These are phyloP conservation scores for Beauveria scarabaeidicola DNA, from an alignment of 2,329 filamentous ascomycete species.

Conservation along the genomic window DNA sequence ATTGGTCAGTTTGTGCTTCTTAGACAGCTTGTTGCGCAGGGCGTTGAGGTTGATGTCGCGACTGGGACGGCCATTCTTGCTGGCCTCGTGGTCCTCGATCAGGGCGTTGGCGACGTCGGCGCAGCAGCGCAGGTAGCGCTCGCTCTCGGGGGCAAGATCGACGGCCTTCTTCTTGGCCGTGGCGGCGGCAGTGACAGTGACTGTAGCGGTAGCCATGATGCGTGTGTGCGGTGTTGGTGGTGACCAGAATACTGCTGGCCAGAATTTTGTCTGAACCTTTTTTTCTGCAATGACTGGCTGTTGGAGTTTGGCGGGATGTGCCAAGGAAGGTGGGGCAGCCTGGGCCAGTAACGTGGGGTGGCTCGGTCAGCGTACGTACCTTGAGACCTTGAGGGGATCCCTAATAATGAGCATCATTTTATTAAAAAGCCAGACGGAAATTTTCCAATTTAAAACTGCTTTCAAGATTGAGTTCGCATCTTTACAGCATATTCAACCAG, in stretches of 20 bases:
- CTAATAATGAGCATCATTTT: too few relatives aligned
- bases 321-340: neutral
- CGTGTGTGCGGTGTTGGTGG: neutral
- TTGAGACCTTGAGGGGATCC: too few relatives aligned
- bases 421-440: too few relatives aligned
- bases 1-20: slow-evolving; percentile 82
- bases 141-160: slow-evolving; percentile 83
- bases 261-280: neutral
- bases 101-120: slow-evolving; percentile 90
- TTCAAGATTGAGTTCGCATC: too few relatives aligned
- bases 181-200: slow-evolving; percentile 53
- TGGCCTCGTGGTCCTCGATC: slow-evolving; percentile 86
- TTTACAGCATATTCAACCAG: too few relatives aligned
- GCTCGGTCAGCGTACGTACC: neutral
- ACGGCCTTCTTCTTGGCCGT: slow-evolving; percentile 57
- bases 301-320: neutral
- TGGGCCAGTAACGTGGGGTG: neutral
- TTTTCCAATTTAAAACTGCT: too few relatives aligned
- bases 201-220: slow-evolving; percentile 42
- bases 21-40: slow-evolving; percentile 76
- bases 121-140: slow-evolving; percentile 88
- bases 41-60: slow-evolving; percentile 91
- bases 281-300: neutral
- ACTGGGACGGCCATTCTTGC: slow-evolving; percentile 63
- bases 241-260: neutral